phyloP scores from a whole-genome alignment of 225 moss, liverwort and hornwort genomes.

The Polytrichum commune region DNA sequence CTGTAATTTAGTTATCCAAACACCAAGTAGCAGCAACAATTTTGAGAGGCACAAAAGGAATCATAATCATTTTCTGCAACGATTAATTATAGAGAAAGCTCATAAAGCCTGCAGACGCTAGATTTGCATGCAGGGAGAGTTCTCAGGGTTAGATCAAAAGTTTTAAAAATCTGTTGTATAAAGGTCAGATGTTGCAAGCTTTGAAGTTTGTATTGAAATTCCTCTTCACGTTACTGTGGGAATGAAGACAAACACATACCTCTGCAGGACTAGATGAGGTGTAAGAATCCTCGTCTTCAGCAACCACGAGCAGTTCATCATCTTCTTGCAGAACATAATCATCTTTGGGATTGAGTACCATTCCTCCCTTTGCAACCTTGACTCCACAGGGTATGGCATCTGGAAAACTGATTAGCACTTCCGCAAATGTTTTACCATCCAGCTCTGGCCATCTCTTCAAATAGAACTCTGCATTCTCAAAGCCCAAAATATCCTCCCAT shows the following conservation, averaged over 20 bases:
- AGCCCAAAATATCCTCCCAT: constrained; percentile 59
- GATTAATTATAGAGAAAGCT: too few species aligned
- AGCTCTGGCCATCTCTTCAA: constrained; percentile 50
- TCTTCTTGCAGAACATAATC: constrained; percentile 44
- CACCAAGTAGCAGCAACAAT: too few species aligned
- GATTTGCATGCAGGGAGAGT: background rate
- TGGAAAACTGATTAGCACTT: constrained; percentile 52
- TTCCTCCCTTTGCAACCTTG: constrained; percentile 43
- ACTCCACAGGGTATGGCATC: constrained; percentile 57
- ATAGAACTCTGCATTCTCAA: constrained; percentile 59
- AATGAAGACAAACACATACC: constrained; percentile 13
- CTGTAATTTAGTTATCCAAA: too few species aligned
- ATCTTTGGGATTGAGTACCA: constrained; percentile 48
- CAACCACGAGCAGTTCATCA: constrained; percentile 52
- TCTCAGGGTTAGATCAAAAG: background rate
- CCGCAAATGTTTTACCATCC: constrained; percentile 39
- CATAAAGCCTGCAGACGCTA: background rate
- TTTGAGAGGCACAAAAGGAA: too few species aligned
- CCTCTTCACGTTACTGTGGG: too few species aligned
- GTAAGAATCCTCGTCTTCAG: constrained; percentile 57
- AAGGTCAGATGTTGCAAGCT: too few species aligned
- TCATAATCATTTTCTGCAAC: too few species aligned
- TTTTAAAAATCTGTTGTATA: background rate
- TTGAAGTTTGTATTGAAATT: too few species aligned
- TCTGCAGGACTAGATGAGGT: constrained; percentile 26